Conservation (phyloP, 148 eudicot genomes). For the Rhododendron vialii region DNA sequence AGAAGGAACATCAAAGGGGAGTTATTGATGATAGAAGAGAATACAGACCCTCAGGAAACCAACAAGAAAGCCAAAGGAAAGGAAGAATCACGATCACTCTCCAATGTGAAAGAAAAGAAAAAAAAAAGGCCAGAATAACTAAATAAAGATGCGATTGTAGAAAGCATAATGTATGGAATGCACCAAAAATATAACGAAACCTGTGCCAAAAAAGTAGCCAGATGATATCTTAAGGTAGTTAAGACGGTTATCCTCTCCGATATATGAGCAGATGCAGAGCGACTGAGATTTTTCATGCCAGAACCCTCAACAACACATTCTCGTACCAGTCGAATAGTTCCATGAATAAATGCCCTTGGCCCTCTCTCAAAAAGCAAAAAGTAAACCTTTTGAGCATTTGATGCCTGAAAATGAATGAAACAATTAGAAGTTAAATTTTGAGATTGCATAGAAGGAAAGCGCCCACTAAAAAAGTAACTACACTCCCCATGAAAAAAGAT, state of each 20-base stretch:
- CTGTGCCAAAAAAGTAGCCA: constrained; percentile 92
- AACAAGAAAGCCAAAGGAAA: background rate
- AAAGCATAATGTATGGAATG: background rate
- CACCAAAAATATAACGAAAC: constrained; percentile 12
- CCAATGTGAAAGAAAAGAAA: background rate
- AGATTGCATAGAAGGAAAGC: background rate
- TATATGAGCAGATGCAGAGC: constrained; percentile 65
- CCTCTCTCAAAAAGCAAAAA: constrained; percentile 92
- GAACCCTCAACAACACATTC: constrained; percentile 61
- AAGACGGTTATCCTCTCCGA: constrained; percentile 67
- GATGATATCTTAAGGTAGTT: constrained; percentile 60
- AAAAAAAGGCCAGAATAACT: background rate
- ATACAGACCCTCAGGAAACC: background rate
- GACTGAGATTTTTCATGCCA: constrained; percentile 49
- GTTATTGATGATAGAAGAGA: background rate
- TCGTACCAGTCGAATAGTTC: constrained; percentile 50
- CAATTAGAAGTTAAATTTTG: background rate
- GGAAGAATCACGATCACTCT: background rate
- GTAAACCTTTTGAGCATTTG: constrained; percentile 64
- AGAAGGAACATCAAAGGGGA: background rate
- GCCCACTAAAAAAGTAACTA: background rate
- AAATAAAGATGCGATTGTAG: background rate
- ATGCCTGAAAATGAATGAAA: constrained; percentile 43
- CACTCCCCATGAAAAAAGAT: background rate
- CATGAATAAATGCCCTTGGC: constrained; percentile 71